Evolutionary conservation across 208 protist species (phyloP).

Genomic region (Acanthamoeba triangularis): DNA sequence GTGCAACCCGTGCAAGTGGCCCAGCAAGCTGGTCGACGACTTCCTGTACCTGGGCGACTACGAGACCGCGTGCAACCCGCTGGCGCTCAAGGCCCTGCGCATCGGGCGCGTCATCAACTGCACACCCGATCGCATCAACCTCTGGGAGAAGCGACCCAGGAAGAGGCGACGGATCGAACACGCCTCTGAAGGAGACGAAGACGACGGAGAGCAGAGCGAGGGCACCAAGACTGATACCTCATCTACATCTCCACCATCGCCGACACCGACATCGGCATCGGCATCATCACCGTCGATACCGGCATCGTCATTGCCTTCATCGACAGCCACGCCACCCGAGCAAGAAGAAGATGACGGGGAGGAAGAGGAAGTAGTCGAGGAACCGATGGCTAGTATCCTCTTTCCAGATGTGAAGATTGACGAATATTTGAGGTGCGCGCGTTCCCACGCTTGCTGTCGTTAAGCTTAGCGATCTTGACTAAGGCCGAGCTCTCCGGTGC

Average conservation of each 20-base stretch:
- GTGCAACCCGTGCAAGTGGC: constrained; percentile 11
- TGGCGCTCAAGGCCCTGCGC: not conserved
- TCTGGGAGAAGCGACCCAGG: not conserved
- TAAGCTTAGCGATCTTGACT: not conserved
- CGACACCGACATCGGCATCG: not conserved
- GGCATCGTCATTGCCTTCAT: not conserved
- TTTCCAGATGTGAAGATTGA: constrained; percentile 39
- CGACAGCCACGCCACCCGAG: not conserved
- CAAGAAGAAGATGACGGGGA: not conserved
- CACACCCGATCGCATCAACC: constrained; percentile 5
- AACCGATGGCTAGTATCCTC: not conserved
- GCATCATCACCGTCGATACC: not conserved
- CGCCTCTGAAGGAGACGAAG: not conserved
- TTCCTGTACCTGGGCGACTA: constrained; percentile 53
- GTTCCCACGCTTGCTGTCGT: not conserved
- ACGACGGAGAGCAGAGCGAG: not conserved
- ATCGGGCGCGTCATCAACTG: constrained; percentile 6
- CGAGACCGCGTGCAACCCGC: not conserved
- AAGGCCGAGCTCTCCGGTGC: not conserved
- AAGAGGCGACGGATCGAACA: not conserved
- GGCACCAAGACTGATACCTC: not conserved
- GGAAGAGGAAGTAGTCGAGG: not conserved
- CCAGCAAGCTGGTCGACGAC: not conserved
- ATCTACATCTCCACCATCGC: not conserved
- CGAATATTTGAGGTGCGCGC: not conserved